Percentiles rank a stretch among this genome's conserved stretches.
Conservation (phyloP, 805 yeast species). For the Pichia rugopelliculosa region DNA sequence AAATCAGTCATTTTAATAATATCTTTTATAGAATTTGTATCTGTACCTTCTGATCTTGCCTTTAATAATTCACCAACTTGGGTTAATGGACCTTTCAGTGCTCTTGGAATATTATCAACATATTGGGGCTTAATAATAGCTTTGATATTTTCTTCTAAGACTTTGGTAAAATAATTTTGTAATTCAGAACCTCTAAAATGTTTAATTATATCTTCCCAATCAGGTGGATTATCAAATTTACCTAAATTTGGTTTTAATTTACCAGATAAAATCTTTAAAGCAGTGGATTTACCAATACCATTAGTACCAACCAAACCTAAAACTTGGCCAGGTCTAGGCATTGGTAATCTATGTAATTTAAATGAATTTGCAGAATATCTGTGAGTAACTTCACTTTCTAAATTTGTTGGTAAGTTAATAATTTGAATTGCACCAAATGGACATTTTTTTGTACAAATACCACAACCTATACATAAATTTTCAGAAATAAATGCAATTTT, state of each 20-base stretch:
- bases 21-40: conserved; percentile 43
- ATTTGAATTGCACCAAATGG: conserved; percentile 96
- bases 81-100: conserved; percentile 82
- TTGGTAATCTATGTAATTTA: conserved; percentile 93
- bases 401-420: conserved; percentile 92
- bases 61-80: conserved; percentile 81
- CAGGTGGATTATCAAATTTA: conserved; percentile 90
- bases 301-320: conserved; percentile 96
- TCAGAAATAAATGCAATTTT: conserved; percentile 95
- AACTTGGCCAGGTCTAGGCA: conserved; percentile 98
- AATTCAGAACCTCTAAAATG: conserved; percentile 95
- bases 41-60: conserved; percentile 67
- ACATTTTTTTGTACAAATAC: conserved; percentile 98
- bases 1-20: conserved; percentile 70
- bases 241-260: conserved; percentile 97
- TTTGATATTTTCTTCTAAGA: conserved; percentile 87
- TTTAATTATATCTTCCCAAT: conserved; percentile 88
- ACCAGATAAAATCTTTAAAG: conserved; percentile 93
- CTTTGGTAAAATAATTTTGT: conserved; percentile 91
- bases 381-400: conserved; percentile 89
- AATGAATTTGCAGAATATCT: conserved; percentile 97
- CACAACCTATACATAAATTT: conserved; percentile 95
- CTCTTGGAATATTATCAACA: conserved; percentile 95
- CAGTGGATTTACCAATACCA: conserved; percentile 98
- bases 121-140: conserved; percentile 99